Evolutionary conservation across 139 green algal species (phyloP).

Genomic region (Chlorella sorokiniana): DNA sequence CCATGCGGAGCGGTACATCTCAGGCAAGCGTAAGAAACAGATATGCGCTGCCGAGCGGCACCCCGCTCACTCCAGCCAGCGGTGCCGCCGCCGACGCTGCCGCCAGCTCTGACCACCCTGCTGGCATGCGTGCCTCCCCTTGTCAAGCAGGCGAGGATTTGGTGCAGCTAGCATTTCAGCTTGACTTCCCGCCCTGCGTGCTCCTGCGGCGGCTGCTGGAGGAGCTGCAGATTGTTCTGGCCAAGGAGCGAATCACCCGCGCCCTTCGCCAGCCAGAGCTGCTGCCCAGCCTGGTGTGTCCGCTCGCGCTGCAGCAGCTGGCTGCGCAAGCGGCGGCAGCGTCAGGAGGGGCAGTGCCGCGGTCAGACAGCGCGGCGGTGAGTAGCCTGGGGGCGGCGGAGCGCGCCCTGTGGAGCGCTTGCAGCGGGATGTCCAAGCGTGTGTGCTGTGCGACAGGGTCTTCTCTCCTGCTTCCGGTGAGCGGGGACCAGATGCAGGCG

Average conservation of each 20-base stretch:
- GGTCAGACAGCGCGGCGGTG: not conserved
- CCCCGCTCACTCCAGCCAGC: not conserved
- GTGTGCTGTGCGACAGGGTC: not conserved
- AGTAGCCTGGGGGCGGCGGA: not conserved
- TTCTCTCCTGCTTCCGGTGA: conserved; percentile 26
- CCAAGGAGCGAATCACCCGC: conserved; percentile 40
- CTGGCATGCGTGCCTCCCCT: conserved; percentile 20
- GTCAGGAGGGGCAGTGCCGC: not conserved
- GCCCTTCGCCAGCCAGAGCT: conserved; percentile 44
- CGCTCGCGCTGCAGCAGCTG: not conserved
- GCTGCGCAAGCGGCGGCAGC: not conserved
- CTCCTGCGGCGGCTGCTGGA: conserved; percentile 70
- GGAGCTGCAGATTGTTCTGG: conserved; percentile 23
- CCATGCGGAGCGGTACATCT: conserved; percentile 43
- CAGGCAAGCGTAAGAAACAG: conserved; percentile 33
- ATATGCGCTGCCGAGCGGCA: not conserved
- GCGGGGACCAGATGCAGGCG: not conserved
- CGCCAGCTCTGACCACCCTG: conserved; percentile 3
- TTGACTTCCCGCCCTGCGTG: conserved; percentile 79
- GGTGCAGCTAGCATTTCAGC: conserved; percentile 56
- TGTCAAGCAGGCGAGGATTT: conserved; percentile 63
- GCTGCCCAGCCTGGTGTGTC: not conserved
- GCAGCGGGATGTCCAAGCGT: conserved; percentile 24
- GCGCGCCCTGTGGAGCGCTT: conserved; percentile 10
- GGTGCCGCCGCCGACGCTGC: too few species aligned